Percentiles rank a stretch among this genome's conserved stretches.
These are phyloP conservation scores for Aspergillus texensis DNA, from an alignment of 2,329 filamentous ascomycete species.

Conservation along the genomic window DNA sequence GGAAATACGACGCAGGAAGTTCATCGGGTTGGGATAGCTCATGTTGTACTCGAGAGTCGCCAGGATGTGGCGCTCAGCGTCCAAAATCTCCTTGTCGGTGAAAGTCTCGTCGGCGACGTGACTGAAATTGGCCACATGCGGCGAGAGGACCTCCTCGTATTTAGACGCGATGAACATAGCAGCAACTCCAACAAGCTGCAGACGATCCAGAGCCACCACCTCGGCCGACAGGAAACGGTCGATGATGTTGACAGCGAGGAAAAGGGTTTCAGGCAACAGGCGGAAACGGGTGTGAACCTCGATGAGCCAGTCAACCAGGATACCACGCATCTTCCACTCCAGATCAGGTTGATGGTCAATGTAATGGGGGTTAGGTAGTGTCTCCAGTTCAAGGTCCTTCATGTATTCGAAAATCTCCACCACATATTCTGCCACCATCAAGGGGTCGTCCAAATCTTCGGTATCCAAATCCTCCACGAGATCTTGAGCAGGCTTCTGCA, in stretches of 20 bases:
- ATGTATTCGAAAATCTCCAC: conserved; percentile 97
- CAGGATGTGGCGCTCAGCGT: conserved; percentile 94
- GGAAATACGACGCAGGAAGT: conserved; percentile 96
- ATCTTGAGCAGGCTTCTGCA: conserved; percentile 44
- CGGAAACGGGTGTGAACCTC: conserved; percentile 98
- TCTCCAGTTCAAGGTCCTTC: conserved; percentile 77
- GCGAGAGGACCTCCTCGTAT: conserved; percentile 96
- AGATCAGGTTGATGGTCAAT: conserved; percentile 93
- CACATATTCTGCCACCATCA: conserved; percentile 98
- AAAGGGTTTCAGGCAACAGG: conserved; percentile 91
- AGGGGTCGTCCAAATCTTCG: conserved; percentile 88
- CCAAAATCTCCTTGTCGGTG: conserved; percentile 90
- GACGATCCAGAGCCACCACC: conserved; percentile 91
- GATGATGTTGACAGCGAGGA: conserved; percentile 96
- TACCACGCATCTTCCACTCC: conserved; percentile 98
- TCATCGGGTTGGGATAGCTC: conserved; percentile 99
- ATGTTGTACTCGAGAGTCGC: conserved; percentile 92
- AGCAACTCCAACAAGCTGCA: conserved; percentile 95
- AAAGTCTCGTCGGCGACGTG: conserved; percentile 97
- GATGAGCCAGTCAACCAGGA: conserved; percentile 96
- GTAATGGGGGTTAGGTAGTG: conserved; percentile 87
- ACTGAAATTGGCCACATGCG: conserved; percentile 95
- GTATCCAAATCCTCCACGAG: conserved; percentile 67
- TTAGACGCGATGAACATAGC: conserved; percentile 99
- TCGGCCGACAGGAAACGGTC: conserved; percentile 96